Base-by-base conservation (phyloP, 495 filamentous ascomycete species). In the Umbilicaria muhlenbergii region DNA sequence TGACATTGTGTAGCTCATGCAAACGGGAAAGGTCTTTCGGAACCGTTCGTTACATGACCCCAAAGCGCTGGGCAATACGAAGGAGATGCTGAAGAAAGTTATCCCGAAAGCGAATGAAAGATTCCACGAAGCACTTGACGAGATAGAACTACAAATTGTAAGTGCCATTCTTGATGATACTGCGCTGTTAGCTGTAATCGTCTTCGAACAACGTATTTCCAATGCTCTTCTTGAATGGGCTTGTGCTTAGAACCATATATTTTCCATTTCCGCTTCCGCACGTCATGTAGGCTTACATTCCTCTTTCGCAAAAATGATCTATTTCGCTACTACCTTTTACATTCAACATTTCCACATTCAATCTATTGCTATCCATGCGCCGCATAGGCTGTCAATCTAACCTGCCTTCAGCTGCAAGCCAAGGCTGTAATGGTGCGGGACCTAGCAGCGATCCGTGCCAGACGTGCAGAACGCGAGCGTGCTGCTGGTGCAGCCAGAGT, bases 111-210 rank as follows among this genome's bases (percentile, higher is more conserved):
- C 69, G 12, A 64, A 70, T 46, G 59, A 65, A 31, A 52, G 60
- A 43, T 73, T 69, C 38, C 68, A 71, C 49, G 51, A 54, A 35
- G 68, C 70, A 6, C 49, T 74, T 38, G 70, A 74, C 52, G 61
- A 63, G 21, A 57, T 72, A 21, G 69, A 69, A 28, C 60, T 69
- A 32, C 63, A 73, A 44, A 74, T 74, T 51, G 70, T 73, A 58
- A 36, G 70, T 64, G 7, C 21, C 13, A 39, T 7, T 8, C 5
- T 11, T 12, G 2, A 41, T 5, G 39, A 31, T 41, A 3, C 5
- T 35, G 16, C 21, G 38, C 34, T 36, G 38, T 36, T 21, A n/a
- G 32, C 32, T 32, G 36, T 41, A 21, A 31, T 42, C 40, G 41
- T 17, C 34, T 16, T 42, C 37, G 13, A 44, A 42, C 45, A 67